Base-by-base conservation (phyloP, 2,329 filamentous ascomycete species). In the Ceratocystis diversiconidia region DNA sequence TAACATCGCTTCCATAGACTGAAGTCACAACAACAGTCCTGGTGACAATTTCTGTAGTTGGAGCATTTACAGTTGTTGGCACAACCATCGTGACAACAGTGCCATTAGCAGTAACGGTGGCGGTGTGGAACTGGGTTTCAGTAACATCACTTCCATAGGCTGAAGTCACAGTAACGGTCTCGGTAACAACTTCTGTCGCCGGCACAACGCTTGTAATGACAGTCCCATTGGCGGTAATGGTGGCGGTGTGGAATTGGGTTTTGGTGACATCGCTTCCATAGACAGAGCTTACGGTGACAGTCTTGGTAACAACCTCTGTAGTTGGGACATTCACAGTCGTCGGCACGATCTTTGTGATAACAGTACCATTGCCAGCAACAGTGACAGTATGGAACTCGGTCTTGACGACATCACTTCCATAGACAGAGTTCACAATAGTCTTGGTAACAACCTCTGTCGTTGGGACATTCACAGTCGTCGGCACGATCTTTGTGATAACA, bases 41-140 rank as follows among this genome's bases (percentile, higher is more conserved):
- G 25, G 25, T 30, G 32, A 60, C 43, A 19, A 68, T 62, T 0
- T 68, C 43, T 1, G 64, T 68, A 32, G 68, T 67, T 15, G 68
- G 61, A 63, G 62, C n/a, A 68, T 68, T 30, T 6, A 57, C 10
- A 17, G 22, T 57, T 17, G 50, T 57, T 6, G 50, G 50, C 5
- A 57, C 50, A 30, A 57, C 5, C 8, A 28, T 28, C 15, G 50
- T 57, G 25, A 60, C 22, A 4, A 63, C 19, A 6, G 50, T 60
- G 28, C 65, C 61, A 25, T 46, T 41, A 22, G 55, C 28, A 41
- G 65, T 66, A 19, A 48, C 19, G 7, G 65, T 66, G 17, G 60
- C 46, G 25, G 64, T 65, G 28, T 65, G 15, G 25, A 36, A 46
- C 41, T 25, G 10, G 15, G 44, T 48, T 30, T 57, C 50, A 6